phyloP scores from a whole-genome alignment of 75 land plant genomes.

The Pseudotsuga menziesii region DNA sequence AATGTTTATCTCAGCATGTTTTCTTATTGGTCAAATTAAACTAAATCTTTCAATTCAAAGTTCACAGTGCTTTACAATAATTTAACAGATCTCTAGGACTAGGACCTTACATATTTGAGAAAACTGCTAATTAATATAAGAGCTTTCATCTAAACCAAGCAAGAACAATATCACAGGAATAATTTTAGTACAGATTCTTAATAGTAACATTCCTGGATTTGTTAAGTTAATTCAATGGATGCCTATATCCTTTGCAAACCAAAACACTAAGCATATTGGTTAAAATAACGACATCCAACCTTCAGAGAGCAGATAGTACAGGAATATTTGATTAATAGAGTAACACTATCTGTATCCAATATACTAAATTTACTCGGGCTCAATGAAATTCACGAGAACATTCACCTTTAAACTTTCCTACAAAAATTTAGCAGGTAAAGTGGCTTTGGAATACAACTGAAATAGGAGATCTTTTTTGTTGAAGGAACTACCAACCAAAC shows the following conservation, averaged over 20 bases:
- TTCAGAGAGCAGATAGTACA: neutral
- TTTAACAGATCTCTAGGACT: too few relatives aligned
- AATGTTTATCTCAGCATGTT: neutral
- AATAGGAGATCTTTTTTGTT: too few relatives aligned
- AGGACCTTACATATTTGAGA: too few relatives aligned
- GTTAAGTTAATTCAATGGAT: neutral
- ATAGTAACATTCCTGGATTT: neutral
- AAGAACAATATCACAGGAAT: neutral
- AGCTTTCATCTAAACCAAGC: neutral
- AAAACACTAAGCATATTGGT: neutral
- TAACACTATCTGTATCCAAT: neutral
- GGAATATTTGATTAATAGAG: neutral
- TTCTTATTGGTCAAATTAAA: neutral
- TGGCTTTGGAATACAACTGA: neutral
- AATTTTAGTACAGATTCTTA: neutral
- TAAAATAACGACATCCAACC: neutral
- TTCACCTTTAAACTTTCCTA: neutral
- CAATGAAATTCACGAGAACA: neutral
- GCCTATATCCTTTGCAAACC: neutral
- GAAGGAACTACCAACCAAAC: too few relatives aligned
- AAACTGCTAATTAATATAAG: neutral
- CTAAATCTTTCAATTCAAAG: neutral
- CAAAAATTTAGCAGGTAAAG: neutral
- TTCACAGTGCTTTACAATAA: neutral
- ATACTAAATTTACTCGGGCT: neutral